A percentile compares a stretch with the other conserved stretches of the same genome.
These are phyloP conservation scores for Phytophthora sojae DNA, from an alignment of 352 stramenopile species.

Conservation along the genomic window DNA sequence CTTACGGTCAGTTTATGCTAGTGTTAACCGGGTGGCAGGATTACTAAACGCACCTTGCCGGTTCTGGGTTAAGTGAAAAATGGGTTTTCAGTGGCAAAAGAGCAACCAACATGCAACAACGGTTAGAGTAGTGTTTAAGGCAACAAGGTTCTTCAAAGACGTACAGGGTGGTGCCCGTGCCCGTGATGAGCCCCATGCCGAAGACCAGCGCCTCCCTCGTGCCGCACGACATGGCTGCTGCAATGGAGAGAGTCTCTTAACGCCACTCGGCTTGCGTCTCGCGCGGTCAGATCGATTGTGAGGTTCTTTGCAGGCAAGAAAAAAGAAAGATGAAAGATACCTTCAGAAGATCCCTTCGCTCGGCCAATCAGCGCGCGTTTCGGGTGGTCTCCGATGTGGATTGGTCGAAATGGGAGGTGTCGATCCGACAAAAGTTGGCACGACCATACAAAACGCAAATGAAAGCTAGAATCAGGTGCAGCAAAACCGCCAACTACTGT, in stretches of 20 bases:
- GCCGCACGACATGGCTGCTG: constrained; percentile 76
- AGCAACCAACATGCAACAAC: background rate
- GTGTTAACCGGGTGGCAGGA: background rate
- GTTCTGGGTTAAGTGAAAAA: constrained; percentile 44
- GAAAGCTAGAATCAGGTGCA: constrained; percentile 19
- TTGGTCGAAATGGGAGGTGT: background rate
- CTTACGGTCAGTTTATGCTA: constrained; percentile 10
- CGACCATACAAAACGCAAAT: constrained; percentile 10
- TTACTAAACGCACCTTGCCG: constrained; percentile 57
- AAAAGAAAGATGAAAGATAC: constrained; percentile 32
- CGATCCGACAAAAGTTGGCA: constrained; percentile 1
- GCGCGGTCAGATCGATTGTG: constrained; percentile 18
- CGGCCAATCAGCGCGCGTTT: constrained; percentile 15
- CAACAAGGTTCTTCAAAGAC: constrained; percentile 18
- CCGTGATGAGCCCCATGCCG: constrained; percentile 79
- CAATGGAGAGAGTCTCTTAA: background rate
- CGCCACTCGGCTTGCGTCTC: constrained; percentile 9
- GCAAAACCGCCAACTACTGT: background rate
- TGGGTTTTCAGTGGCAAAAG: background rate
- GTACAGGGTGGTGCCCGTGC: constrained; percentile 87
- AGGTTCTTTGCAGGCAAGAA: background rate
- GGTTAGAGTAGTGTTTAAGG: constrained; percentile 6
- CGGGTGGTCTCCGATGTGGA: background rate
- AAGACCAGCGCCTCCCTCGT: constrained; percentile 83
- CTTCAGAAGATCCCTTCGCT: constrained; percentile 19